Evolutionary conservation across 2,329 filamentous ascomycete genomes (phyloP).

Genomic region (Bisporella sp.): DNA sequence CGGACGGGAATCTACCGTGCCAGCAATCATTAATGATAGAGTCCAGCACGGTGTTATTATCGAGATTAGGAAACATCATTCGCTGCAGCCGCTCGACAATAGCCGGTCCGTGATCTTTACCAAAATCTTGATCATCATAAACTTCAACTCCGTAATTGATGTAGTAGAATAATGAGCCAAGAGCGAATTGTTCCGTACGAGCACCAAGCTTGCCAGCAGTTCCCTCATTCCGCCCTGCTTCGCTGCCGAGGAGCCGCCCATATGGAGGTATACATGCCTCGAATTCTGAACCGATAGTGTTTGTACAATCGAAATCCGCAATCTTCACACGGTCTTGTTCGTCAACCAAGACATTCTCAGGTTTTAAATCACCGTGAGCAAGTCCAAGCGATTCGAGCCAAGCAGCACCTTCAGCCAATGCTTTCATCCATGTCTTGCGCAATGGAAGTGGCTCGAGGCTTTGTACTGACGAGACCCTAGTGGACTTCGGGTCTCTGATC

Average conservation of each 20-base stretch:
- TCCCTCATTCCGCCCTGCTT: slow-evolving; percentile 1
- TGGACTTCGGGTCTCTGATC: background rate
- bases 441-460: background rate
- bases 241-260: slow-evolving; percentile 1
- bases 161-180: slow-evolving; percentile 6
- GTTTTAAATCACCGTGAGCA: background rate
- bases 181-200: slow-evolving; percentile 7
- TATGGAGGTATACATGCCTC: slow-evolving; percentile 5
- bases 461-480: background rate
- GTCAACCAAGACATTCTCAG: background rate
- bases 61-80: slow-evolving; percentile 7
- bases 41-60: slow-evolving; percentile 3
- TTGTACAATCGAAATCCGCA: background rate
- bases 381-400: background rate
- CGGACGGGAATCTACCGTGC: slow-evolving; percentile 2
- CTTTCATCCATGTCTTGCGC: background rate
- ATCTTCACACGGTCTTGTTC: background rate
- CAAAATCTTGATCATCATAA: slow-evolving; percentile 3
- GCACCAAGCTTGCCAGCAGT: slow-evolving; percentile 3
- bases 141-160: slow-evolving; percentile 5
- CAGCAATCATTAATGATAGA: slow-evolving; percentile 8
- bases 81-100: slow-evolving; percentile 5
- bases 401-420: background rate
- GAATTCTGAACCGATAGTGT: background rate
- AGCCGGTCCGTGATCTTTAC: slow-evolving; percentile 4